Base-by-base conservation (phyloP, 2,329 filamentous ascomycete species). In the Coniella vitis region DNA sequence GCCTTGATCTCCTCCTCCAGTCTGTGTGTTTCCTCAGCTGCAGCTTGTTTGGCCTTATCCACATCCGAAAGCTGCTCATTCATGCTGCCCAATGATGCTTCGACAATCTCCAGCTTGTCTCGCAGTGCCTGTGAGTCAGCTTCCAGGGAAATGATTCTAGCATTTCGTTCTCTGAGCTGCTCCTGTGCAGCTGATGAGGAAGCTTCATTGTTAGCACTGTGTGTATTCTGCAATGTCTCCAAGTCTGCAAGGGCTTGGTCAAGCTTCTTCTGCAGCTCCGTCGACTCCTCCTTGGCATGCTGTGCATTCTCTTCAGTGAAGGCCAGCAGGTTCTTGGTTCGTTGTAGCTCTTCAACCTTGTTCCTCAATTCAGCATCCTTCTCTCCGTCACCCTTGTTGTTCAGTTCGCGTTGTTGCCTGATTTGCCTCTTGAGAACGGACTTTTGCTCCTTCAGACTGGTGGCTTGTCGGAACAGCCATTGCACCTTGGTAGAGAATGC, bases 321-420 rank as follows among this genome's bases (percentile, higher is more conserved):
- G 25, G 61, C 60, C 34, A 65, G 57, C 45, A 62, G 54, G 22
- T 54, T 49, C 22, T 60, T 58, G 22, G 59, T 60, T 35, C 62
- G 57, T 32, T 79, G 72, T 7, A 86, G 61, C 56, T 84, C 76
- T 14, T 76, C 73, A 46, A 74, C 70, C 57, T 79, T 81, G 41
- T 71, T 64, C 20, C 75, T 70, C n/a, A 87, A 64, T 54, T 86
- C 78, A 36, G 76, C 75, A 57, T 86, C 83, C 60, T 83, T 81
- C 53, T 83, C 76, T 17, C 79, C 74, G 56, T 95, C 89, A 1
- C 88, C 90, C 61, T 90, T 90, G 69, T 77, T 90, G 68, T 95
- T 95, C 49, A 96, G 77, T 61, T 95, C 89, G 51, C 90, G 86
- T 67, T 97, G 91, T 63, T 97, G 90, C 69, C 95, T 91, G 60